Conservation (phyloP, 305 asterid genomes). For the Fraxinus sp. region DNA sequence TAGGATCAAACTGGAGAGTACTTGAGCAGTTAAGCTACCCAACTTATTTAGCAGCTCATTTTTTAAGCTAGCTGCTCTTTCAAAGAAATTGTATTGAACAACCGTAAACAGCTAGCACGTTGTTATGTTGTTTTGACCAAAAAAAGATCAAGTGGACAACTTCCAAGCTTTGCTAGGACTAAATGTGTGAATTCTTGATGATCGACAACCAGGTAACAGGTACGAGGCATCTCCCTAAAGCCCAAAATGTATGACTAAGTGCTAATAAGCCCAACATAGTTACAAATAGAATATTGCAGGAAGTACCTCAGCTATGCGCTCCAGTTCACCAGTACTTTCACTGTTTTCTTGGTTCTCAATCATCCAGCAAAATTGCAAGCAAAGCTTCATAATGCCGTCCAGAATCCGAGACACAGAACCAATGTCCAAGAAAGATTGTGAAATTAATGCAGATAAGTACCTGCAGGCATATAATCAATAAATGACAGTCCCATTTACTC, state of each 20-base stretch:
- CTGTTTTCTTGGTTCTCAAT: slow-evolving; percentile 68
- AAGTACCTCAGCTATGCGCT: slow-evolving; percentile 84
- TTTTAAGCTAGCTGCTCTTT: background rate
- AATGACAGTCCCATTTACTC: slow-evolving; percentile 14
- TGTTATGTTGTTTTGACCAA: background rate
- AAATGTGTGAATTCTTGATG: background rate
- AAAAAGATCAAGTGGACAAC: background rate
- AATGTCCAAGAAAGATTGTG: slow-evolving; percentile 95
- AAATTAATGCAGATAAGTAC: slow-evolving; percentile 88
- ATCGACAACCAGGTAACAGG: background rate
- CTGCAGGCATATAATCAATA: slow-evolving; percentile 44
- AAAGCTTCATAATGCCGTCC: slow-evolving; percentile 92
- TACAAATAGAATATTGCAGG: slow-evolving; percentile 21
- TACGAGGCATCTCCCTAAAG: background rate
- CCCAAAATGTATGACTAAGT: background rate
- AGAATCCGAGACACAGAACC: slow-evolving; percentile 97
- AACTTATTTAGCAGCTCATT: background rate
- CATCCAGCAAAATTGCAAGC: slow-evolving; percentile 97
- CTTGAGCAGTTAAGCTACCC: background rate
- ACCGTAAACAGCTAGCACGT: background rate
- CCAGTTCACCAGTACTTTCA: slow-evolving; percentile 71
- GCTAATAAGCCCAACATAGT: background rate
- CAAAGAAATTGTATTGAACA: background rate
- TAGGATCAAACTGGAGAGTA: background rate
- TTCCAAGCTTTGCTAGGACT: slow-evolving; percentile 1